phyloP scores from a whole-genome alignment of 768 basidiomycete genomes.

The Neoboletus magnificus region DNA sequence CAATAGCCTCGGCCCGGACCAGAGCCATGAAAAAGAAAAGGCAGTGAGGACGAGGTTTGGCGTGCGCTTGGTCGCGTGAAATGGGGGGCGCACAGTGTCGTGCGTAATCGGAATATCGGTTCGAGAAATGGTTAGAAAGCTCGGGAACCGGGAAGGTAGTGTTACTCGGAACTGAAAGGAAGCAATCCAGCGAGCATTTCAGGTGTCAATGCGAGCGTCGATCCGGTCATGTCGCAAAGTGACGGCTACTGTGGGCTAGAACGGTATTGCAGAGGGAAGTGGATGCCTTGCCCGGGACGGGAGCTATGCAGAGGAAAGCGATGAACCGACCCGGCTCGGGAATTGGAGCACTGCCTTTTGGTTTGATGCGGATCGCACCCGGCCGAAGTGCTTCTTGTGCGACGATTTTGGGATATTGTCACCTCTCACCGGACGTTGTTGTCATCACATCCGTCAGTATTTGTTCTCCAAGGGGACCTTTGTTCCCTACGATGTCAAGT shows the following conservation, averaged over 20 bases:
- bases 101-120: not conserved
- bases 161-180: not conserved
- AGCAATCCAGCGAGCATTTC: not conserved
- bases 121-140: not conserved
- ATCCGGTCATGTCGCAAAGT: constrained; percentile 26
- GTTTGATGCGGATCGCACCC: constrained; percentile 19
- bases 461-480: not conserved
- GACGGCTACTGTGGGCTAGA: not conserved
- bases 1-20: not conserved
- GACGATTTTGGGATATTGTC: constrained; percentile 11
- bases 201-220: constrained; percentile 10
- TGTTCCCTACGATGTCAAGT: constrained; percentile 4
- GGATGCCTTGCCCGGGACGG: constrained; percentile 1
- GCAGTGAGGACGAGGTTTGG: constrained; percentile 2
- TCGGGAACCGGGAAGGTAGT: constrained; percentile 3
- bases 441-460: constrained; percentile 14
- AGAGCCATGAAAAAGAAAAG: not conserved
- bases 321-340: constrained; percentile 21
- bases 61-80: not conserved
- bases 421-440: constrained; percentile 9
- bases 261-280: not conserved
- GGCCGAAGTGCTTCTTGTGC: not conserved
- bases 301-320: constrained; percentile 3
- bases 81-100: not conserved
- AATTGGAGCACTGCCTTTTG: not conserved